Base-by-base conservation (phyloP, 495 filamentous ascomycete species). In the Jackrogersella minutella region DNA sequence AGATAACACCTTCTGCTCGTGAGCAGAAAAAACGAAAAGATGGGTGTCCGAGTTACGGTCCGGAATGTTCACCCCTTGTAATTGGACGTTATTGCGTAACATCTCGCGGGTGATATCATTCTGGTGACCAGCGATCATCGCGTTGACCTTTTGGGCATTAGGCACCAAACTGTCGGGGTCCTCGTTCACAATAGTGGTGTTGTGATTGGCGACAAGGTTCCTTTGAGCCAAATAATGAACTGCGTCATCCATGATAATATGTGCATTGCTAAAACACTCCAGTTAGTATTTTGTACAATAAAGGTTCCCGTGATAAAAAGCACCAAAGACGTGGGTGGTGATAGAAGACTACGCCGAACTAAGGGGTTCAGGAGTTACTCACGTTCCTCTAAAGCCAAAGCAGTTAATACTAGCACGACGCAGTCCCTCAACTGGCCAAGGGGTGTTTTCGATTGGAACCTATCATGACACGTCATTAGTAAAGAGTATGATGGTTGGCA, bases 11-110 rank as follows among this genome's bases (percentile, higher is more conserved):
- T 61, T 66, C 44, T 71, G 66, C 40, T 74, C 65, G 17, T 74
- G 58, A 9, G 72, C 64, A 14, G 70, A 73, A 28, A 70, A 73
- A 1, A 71, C 64, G 52, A 73, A 74, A 2, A 74, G 50, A 16
- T 70, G 54, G 14, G 57, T 57, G 16, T 47, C 52, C 31, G 57
- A 57, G 37, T 58, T 43, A 58, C 55, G 50, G 40, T 30, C 6
- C 1, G 51, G 52, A 2, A 37, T 47, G 0, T 51, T 24, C 5
- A 54, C 9, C 11, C 34, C 53, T 6, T 26, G 33, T 9, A 13
- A 9, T 3, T 17, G 14, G 13, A 7, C 46, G n/a, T 16, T 21
- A 1, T 30, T 28, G 6, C 10, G 34, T 14, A 26, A 37, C 17
- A 19, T 11, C 3, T 39, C 46, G 13, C 24, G 21, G 21, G n/a